Conservation (phyloP, 2,329 filamentous ascomycete species). For the Trichoderma brevicompactum region DNA sequence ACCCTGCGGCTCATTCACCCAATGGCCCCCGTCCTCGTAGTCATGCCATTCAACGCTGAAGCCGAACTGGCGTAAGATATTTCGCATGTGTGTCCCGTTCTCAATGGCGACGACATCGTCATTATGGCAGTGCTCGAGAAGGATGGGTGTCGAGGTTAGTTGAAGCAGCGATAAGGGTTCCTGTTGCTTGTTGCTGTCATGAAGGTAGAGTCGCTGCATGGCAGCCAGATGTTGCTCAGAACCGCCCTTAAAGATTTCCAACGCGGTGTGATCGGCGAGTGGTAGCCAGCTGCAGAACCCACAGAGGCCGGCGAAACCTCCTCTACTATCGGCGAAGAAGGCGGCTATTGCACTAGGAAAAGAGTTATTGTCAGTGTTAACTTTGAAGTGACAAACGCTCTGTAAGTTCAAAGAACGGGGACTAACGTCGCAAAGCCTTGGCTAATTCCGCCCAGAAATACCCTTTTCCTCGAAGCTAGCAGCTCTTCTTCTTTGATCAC, state of each 20-base stretch:
- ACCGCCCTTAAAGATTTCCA: neutral
- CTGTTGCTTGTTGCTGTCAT: neutral
- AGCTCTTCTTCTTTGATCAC: conserved; percentile 5
- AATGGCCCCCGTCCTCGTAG: neutral
- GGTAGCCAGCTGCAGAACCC: conserved; percentile 9
- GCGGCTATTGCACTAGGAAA: neutral
- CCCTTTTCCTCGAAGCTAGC: neutral
- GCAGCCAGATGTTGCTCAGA: neutral
- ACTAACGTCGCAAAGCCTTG: conserved; percentile 17
- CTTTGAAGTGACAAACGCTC: neutral
- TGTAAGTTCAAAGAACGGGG: neutral
- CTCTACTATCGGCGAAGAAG: conserved; percentile 7
- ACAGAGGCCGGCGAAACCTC: conserved; percentile 19
- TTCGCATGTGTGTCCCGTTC: neutral
- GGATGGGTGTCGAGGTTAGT: conserved; percentile 1
- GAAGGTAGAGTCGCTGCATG: conserved; percentile 13
- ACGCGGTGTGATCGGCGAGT: neutral
- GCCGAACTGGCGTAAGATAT: neutral
- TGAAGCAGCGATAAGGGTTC: neutral
- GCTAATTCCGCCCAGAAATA: conserved; percentile 17
- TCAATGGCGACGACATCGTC: neutral
- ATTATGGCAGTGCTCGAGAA: conserved; percentile 4
- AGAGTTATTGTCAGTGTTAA: neutral
- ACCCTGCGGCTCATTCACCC: conserved; percentile 4
- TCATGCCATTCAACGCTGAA: neutral